Evolutionary conservation across 495 filamentous ascomycete genomes (phyloP).

Genomic region (Aspergillus campestris): DNA sequence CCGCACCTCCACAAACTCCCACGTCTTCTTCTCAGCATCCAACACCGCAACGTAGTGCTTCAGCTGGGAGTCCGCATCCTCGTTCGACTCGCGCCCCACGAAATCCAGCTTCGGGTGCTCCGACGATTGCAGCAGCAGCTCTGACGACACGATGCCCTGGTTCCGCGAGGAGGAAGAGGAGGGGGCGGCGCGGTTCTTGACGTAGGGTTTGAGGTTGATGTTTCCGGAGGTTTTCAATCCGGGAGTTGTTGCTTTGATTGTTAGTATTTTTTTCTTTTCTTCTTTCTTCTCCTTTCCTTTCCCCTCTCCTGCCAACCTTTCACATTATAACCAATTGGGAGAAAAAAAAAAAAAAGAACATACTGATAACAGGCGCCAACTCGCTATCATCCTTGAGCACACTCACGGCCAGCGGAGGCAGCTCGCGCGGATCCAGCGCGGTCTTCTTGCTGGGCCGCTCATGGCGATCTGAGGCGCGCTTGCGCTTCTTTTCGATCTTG

Average conservation of each 20-base stretch:
- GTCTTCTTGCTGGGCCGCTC: slow-evolving; percentile 57
- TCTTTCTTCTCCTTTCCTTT: no score
- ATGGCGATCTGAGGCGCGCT: slow-evolving; percentile 48
- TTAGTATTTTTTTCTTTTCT: background rate
- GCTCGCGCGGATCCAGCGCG: slow-evolving; percentile 39
- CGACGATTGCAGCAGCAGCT: slow-evolving; percentile 73
- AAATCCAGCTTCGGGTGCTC: slow-evolving; percentile 74
- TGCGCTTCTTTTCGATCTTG: slow-evolving; percentile 62
- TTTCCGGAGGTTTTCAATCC: slow-evolving; percentile 51
- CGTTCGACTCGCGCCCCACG: slow-evolving; percentile 62
- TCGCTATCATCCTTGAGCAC: slow-evolving; percentile 48
- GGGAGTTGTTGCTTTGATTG: slow-evolving; percentile 54
- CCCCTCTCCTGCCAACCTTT: no score
- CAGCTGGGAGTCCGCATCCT: slow-evolving; percentile 54
- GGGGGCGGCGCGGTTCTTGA: slow-evolving; percentile 40
- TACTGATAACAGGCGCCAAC: slow-evolving; percentile 61
- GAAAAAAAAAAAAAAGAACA: slow-evolving; percentile 8
- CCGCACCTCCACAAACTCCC: slow-evolving; percentile 67
- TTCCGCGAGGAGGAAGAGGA: slow-evolving; percentile 30
- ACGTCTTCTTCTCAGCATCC: slow-evolving; percentile 60
- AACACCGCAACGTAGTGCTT: slow-evolving; percentile 85
- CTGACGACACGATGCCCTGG: slow-evolving; percentile 36
- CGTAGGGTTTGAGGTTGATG: slow-evolving; percentile 55
- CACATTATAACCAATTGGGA: background rate
- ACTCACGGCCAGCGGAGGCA: slow-evolving; percentile 44